Evolutionary conservation across 2,329 filamentous ascomycete genomes (phyloP).

Genomic region (Aureobasidium sp.): DNA sequence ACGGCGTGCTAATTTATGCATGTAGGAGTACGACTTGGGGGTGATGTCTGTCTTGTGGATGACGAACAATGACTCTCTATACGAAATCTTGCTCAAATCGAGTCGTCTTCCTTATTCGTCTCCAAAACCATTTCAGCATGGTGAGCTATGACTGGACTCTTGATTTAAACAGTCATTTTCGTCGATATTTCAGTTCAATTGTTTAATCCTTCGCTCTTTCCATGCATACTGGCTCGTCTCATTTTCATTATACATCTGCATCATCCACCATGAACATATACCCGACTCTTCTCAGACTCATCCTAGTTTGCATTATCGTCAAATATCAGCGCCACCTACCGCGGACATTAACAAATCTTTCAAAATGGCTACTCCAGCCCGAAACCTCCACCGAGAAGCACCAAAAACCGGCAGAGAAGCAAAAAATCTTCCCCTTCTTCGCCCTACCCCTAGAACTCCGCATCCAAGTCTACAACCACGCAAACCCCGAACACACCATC

Average conservation of each 20-base stretch:
- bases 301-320: no score
- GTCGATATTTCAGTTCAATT: not conserved
- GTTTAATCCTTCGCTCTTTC: no score
- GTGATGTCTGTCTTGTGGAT: not conserved
- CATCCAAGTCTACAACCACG: not conserved
- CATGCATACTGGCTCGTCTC: not conserved
- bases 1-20: no score
- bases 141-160: not conserved
- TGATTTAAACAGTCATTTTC: not conserved
- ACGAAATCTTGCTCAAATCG: not conserved
- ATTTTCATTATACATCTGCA: not conserved
- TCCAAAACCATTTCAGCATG: not conserved
- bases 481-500: not conserved
- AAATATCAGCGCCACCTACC: no score
- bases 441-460: not conserved
- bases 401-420: not conserved
- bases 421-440: not conserved
- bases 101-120: not conserved
- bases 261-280: not conserved
- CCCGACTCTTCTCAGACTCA: no score
- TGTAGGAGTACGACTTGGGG: no score
- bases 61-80: not conserved
- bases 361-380: no score
- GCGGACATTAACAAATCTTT: no score
- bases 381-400: no score